Percentiles rank a stretch among this genome's conserved stretches.
phyloP scores from a whole-genome alignment of 1,284 basidiomycete genomes.

The Tilletiaria anomala region DNA sequence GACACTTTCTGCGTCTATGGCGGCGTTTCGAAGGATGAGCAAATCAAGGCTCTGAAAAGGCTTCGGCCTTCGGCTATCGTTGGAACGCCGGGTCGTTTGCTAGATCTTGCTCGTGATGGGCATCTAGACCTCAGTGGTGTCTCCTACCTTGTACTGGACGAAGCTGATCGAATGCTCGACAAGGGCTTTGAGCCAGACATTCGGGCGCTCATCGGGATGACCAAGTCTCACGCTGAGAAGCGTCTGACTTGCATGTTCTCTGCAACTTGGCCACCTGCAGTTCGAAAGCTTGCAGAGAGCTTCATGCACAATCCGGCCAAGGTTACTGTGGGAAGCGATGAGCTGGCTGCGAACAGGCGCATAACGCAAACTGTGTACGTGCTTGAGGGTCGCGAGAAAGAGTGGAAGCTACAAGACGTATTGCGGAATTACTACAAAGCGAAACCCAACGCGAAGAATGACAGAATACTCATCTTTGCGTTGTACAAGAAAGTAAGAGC shows the following conservation, averaged over 20 bases:
- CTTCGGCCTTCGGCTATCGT: conserved; percentile 51
- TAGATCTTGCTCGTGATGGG: conserved; percentile 75
- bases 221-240: conserved; percentile 46
- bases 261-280: conserved; percentile 93
- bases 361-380: conserved; percentile 72
- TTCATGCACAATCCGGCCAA: conserved; percentile 76
- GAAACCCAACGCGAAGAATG: conserved; percentile 46
- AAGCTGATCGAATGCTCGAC: conserved; percentile 96
- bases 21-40: conserved; percentile 73
- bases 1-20: conserved; percentile 78
- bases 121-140: conserved; percentile 59
- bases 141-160: conserved; percentile 82
- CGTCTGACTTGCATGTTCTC: conserved; percentile 52
- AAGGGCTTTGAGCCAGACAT: conserved; percentile 99
- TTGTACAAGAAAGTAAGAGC: conserved; percentile 99
- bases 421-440: conserved; percentile 34
- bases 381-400: conserved; percentile 78
- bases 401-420: conserved; percentile 46
- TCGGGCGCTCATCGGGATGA: conserved; percentile 66
- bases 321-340: conserved; percentile 88
- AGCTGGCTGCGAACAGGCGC: conserved; percentile 81
- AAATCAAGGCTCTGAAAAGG: conserved; percentile 50
- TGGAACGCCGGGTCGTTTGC: conserved; percentile 81
- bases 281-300: conserved; percentile 78
- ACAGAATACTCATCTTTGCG: conserved; percentile 81